Evolutionary conservation across 192 early-diverging fungal species (phyloP).

Genomic region (Mortierella hygrophila): DNA sequence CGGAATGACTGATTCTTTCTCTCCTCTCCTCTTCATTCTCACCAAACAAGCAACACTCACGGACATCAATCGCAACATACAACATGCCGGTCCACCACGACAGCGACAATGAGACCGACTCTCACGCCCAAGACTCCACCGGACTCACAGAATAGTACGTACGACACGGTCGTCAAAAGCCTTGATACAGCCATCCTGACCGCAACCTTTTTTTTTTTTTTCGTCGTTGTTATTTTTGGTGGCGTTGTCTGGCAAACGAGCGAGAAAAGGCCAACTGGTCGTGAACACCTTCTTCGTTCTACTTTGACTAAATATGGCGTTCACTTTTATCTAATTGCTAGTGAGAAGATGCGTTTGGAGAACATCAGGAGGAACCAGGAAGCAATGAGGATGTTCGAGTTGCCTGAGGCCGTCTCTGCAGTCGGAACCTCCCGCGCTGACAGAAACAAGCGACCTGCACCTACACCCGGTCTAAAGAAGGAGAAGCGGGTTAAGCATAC

Average conservation of each 20-base stretch:
- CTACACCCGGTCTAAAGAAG: conserved; percentile 27
- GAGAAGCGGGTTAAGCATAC: conserved; percentile 32
- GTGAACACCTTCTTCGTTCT: neutral
- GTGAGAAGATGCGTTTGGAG: conserved; percentile 55
- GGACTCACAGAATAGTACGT: conserved; percentile 30
- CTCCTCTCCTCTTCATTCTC: neutral
- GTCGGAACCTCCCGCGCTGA: conserved; percentile 6
- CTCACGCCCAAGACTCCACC: neutral
- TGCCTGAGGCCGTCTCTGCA: conserved; percentile 32
- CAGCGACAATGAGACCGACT: neutral
- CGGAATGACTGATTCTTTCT: neutral
- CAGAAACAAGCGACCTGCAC: conserved; percentile 23
- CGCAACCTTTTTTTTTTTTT: neutral
- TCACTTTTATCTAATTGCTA: neutral
- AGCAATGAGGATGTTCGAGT: conserved; percentile 41
- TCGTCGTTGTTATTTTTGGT: neutral
- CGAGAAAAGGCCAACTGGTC: neutral
- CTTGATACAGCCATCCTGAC: neutral
- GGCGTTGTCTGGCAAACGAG: neutral
- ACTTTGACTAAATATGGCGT: neutral
- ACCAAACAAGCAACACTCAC: neutral
- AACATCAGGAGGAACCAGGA: conserved; percentile 59
- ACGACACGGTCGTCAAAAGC: neutral
- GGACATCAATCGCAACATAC: neutral
- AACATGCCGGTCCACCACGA: conserved; percentile 2